A percentile compares a stretch with the other conserved stretches of the same genome.
Conservation (phyloP, 495 filamentous ascomycete species). For the Glutinoglossum americanum region DNA sequence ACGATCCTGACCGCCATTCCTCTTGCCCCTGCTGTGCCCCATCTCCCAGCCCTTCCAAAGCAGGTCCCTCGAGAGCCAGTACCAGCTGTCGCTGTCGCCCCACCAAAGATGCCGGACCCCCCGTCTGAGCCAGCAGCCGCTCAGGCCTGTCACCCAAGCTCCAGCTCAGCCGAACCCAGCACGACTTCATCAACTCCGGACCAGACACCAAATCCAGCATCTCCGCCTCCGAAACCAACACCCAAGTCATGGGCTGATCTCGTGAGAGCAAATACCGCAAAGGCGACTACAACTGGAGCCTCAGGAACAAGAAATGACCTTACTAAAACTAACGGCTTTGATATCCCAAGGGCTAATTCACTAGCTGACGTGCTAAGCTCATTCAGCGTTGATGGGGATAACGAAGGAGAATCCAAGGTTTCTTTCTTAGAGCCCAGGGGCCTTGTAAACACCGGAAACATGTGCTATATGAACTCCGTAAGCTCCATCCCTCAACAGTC, state of each 20-base stretch:
- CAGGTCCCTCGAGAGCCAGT: slow-evolving; percentile 8
- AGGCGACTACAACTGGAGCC: slow-evolving; percentile 13
- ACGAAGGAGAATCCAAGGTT: slow-evolving; percentile 35
- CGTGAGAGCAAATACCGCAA: slow-evolving; percentile 30
- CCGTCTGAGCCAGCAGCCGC: background rate
- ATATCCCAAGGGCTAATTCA: slow-evolving; percentile 33
- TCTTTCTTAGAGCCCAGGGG: slow-evolving; percentile 84
- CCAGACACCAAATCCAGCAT: background rate
- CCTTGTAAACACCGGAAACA: slow-evolving; percentile 89
- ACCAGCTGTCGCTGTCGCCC: slow-evolving; percentile 13
- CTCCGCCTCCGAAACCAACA: slow-evolving; percentile 12
- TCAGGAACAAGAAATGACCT: slow-evolving; percentile 8
- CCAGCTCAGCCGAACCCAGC: background rate
- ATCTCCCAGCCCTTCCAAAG: slow-evolving; percentile 20
- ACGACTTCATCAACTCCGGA: background rate
- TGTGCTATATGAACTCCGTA: slow-evolving; percentile 99
- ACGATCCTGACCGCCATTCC: slow-evolving; percentile 39
- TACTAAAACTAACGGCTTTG: slow-evolving; percentile 24
- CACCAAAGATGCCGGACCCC: background rate
- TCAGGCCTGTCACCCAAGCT: too few relatives aligned
- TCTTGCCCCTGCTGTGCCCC: slow-evolving; percentile 39
- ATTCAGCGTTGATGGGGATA: slow-evolving; percentile 36
- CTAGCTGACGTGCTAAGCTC: slow-evolving; percentile 49
- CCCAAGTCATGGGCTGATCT: slow-evolving; percentile 67
- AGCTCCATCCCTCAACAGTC: slow-evolving; percentile 14